Percentiles rank a stretch among this genome's conserved stretches.
These are phyloP conservation scores for Xylariaceae sp. DNA, from an alignment of 2,329 filamentous ascomycete genomes.

Conservation along the genomic window DNA sequence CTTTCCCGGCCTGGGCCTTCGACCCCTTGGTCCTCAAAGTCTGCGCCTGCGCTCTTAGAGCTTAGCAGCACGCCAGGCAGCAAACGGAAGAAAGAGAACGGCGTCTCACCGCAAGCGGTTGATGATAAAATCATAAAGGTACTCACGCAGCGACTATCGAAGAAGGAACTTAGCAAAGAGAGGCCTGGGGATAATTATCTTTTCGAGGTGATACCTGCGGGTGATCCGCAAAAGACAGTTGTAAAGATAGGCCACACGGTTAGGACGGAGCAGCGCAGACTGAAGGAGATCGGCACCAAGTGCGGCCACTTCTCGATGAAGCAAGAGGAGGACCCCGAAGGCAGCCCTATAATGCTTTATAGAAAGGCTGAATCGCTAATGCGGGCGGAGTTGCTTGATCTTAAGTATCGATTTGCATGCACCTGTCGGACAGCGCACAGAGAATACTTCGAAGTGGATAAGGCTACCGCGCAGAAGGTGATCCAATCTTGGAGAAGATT, in stretches of 20 bases:
- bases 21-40: background rate
- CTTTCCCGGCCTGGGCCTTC: too few species aligned
- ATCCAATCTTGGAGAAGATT: slow-evolving; percentile 15
- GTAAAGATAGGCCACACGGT: slow-evolving; percentile 9
- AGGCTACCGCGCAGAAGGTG: background rate
- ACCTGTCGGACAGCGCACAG: background rate
- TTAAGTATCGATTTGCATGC: background rate
- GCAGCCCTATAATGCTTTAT: background rate
- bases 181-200: slow-evolving; percentile 5
- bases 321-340: slow-evolving; percentile 1
- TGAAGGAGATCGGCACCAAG: background rate
- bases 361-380: background rate
- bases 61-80: background rate
- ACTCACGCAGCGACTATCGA: background rate
- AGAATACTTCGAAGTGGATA: slow-evolving; percentile 21
- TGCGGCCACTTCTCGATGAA: background rate
- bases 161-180: background rate
- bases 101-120: background rate
- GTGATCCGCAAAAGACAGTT: slow-evolving; percentile 2
- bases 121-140: background rate
- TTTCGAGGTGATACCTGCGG: background rate
- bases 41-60: background rate
- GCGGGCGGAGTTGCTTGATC: background rate
- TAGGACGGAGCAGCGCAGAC: background rate
- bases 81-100: too few species aligned